phyloP scores from a whole-genome alignment of 192 early-diverging fungal genomes.

The Backusella circina region DNA sequence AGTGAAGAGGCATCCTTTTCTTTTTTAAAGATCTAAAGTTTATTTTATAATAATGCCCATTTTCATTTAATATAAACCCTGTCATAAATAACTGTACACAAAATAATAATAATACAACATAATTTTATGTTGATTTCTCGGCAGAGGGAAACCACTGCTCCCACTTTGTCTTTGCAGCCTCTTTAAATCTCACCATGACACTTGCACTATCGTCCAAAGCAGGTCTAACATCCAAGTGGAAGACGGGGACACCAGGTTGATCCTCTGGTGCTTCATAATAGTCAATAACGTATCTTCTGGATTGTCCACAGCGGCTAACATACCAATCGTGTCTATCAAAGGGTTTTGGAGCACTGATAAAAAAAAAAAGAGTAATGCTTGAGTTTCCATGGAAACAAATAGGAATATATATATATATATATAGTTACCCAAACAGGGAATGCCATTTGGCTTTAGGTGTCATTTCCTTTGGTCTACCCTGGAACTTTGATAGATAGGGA shows the following conservation, averaged over 20 bases:
- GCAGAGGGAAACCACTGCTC: slow-evolving; percentile 32
- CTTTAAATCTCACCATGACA: slow-evolving; percentile 60
- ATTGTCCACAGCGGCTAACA: slow-evolving; percentile 84
- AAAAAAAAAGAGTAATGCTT: too few species aligned
- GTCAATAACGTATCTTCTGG: slow-evolving; percentile 95
- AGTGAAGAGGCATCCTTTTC: too few species aligned
- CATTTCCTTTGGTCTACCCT: slow-evolving; percentile 78
- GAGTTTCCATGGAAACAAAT: too few species aligned
- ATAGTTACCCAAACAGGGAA: slow-evolving; percentile 59
- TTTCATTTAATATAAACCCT: background rate
- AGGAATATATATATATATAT: background rate
- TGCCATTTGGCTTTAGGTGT: slow-evolving; percentile 70
- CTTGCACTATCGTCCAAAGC: slow-evolving; percentile 78
- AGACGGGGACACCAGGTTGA: slow-evolving; percentile 69
- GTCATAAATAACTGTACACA: too few species aligned
- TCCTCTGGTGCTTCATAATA: slow-evolving; percentile 84
- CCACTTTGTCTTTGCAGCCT: slow-evolving; percentile 51
- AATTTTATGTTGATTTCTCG: background rate
- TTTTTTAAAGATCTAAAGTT: too few species aligned
- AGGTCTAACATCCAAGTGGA: slow-evolving; percentile 92
- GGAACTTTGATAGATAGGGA: slow-evolving; percentile 76
- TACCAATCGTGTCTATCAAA: slow-evolving; percentile 99
- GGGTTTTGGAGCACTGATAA: slow-evolving; percentile 69
- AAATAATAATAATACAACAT: too few species aligned
- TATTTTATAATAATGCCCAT: too few species aligned